Conservation (phyloP, 2,329 filamentous ascomycete species). For the Neobulgaria alba region DNA sequence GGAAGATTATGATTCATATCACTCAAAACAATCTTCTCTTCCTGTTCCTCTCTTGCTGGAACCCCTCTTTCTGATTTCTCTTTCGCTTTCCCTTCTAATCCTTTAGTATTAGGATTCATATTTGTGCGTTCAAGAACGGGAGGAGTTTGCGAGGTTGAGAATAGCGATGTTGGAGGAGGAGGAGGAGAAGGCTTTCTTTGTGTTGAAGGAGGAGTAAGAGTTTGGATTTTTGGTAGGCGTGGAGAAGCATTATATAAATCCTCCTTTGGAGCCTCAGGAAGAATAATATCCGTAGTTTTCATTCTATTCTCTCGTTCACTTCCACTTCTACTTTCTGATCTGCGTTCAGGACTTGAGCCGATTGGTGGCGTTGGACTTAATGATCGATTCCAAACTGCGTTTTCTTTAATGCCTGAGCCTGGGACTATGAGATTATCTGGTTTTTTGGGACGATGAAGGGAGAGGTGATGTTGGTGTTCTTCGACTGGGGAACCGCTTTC, state of each 20-base stretch:
- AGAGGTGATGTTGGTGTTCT: neutral
- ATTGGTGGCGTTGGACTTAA: slow-evolving; percentile 10
- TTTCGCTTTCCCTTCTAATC: neutral
- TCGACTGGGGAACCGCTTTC: too few relatives aligned
- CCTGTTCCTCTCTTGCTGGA: too few relatives aligned
- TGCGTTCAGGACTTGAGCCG: slow-evolving; percentile 5
- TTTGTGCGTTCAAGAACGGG: too few relatives aligned
- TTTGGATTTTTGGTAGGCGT: slow-evolving; percentile 10
- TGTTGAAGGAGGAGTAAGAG: neutral
- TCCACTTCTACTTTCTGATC: neutral
- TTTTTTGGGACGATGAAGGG: neutral
- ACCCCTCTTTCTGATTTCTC: too few relatives aligned
- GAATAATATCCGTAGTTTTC: slow-evolving; percentile 5
- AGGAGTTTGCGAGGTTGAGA: too few relatives aligned
- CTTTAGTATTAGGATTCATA: neutral
- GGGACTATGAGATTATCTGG: slow-evolving; percentile 4
- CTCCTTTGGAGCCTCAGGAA: slow-evolving; percentile 15
- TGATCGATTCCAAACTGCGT: neutral
- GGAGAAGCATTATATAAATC: slow-evolving; percentile 32
- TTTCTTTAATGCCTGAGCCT: neutral
- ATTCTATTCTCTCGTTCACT: neutral
- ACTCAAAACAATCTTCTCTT: neutral
- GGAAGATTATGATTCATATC: neutral
- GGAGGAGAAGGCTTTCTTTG: too few relatives aligned
- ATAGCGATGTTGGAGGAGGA: too few relatives aligned